phyloP scores from a whole-genome alignment of 1,284 basidiomycete genomes.

The Papiliotrema nemorosa region DNA sequence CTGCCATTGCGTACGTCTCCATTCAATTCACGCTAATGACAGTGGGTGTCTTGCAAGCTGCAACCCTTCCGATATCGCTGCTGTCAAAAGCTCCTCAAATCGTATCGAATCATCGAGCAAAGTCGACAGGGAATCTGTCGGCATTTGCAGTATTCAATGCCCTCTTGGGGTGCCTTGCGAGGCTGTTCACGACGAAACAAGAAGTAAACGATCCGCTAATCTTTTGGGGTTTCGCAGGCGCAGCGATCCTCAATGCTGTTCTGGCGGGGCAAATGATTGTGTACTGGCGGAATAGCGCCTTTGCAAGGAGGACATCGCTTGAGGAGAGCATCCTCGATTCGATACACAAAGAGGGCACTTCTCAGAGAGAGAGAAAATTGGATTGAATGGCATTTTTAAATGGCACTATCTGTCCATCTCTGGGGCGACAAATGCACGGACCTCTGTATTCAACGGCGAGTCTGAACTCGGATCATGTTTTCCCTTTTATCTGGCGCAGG shows the following conservation, averaged over 20 bases:
- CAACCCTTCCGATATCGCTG: slow-evolving; percentile 77
- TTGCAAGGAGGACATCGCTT: slow-evolving; percentile 2
- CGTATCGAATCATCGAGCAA: slow-evolving; percentile 65
- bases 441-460: too few relatives aligned
- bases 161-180: slow-evolving; percentile 77
- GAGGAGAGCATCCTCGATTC: neutral
- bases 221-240: slow-evolving; percentile 72
- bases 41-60: slow-evolving; percentile 63
- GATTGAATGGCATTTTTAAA: too few relatives aligned
- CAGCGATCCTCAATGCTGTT: slow-evolving; percentile 71
- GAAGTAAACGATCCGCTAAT: slow-evolving; percentile 79
- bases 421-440: too few relatives aligned
- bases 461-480: too few relatives aligned
- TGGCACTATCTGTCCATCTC: too few relatives aligned
- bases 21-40: neutral
- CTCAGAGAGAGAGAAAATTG: slow-evolving; percentile 28
- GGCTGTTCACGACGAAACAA: slow-evolving; percentile 81
- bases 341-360: too few relatives aligned
- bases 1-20: slow-evolving; percentile 32
- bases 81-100: slow-evolving; percentile 86
- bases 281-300: slow-evolving; percentile 62
- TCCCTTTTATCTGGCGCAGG: too few relatives aligned
- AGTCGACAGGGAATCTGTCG: slow-evolving; percentile 84
- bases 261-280: slow-evolving; percentile 74
- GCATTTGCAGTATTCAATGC: slow-evolving; percentile 75